Base-by-base conservation (phyloP, 23 red algal genomes). In the Pyropia yezoensis region DNA sequence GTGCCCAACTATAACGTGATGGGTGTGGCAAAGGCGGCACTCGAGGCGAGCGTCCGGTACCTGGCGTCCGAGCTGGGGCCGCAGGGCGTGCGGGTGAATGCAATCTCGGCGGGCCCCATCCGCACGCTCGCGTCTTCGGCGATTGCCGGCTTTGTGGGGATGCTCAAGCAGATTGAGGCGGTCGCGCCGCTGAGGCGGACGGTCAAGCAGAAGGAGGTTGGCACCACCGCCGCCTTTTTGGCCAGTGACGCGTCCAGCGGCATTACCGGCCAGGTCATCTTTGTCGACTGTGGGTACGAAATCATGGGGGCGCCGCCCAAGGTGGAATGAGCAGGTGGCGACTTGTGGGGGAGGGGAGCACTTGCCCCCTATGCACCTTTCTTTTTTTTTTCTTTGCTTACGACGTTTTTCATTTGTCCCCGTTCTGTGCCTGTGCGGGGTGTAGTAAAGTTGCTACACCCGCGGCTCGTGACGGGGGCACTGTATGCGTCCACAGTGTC, bases 1-100 rank as follows among this genome's bases (percentile, higher is more conserved):
- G 80, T 97, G 18, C 93, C 93, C 6, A 97, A 97, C 63, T 97
- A 97, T 50, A 97, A 97, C 55, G 68, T 97, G 59, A 97, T 97
- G 93, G 93, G 93, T 14, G 93, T 97, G 12, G 93, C 93, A 11
- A 97, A 97, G 72, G 93, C 93, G 32, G 93, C 78, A 3, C 70
- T 97, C 22, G 93, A 97, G 65, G 71, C 76, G 20, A 73, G 71
- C 3, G 85, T 90, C 19, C 77, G 93, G 6, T 97, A 97, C 59
- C 60, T 97, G 14, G 93, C 92, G 23, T 27, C 77, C 17, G 92
- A 96, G 78, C 68, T 89, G 2, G 92, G 92, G n/a, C 92, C 92
- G 16, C 52, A 89, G 11, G 85, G 85, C 18, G 69, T 89, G 30
- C 92, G 92, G 2, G 69, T 89, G 22, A 96, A 96, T 66, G 92